These are phyloP conservation scores for Pseudogymnoascus sp. DNA, from an alignment of 2,329 filamentous ascomycete species.

Conservation along the genomic window DNA sequence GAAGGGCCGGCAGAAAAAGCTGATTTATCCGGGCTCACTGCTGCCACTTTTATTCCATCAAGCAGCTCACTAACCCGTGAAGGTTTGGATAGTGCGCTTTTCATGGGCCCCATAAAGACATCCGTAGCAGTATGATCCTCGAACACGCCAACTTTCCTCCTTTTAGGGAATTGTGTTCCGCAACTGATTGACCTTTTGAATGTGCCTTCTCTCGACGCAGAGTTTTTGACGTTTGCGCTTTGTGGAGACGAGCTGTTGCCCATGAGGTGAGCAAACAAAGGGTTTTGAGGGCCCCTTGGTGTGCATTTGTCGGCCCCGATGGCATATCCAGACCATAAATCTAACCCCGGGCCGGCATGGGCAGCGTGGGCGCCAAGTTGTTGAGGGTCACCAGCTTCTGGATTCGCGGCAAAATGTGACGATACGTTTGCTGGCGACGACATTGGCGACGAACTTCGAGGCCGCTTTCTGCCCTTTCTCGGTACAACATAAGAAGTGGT, in stretches of 20 bases:
- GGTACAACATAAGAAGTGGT: slow-evolving; percentile 41
- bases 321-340: slow-evolving; percentile 71
- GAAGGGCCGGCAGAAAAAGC: slow-evolving; percentile 21
- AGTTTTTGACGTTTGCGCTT: slow-evolving; percentile 37
- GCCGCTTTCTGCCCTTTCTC: slow-evolving; percentile 48
- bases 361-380: slow-evolving; percentile 52
- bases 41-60: slow-evolving; percentile 52
- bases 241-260: slow-evolving; percentile 60
- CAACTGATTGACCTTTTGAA: slow-evolving; percentile 61
- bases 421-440: slow-evolving; percentile 47
- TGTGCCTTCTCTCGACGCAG: slow-evolving; percentile 36
- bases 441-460: slow-evolving; percentile 63
- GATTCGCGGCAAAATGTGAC: slow-evolving; percentile 23
- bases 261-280: slow-evolving; percentile 55
- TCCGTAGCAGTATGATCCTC: slow-evolving; percentile 27
- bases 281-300: slow-evolving; percentile 33
- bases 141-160: slow-evolving; percentile 48
- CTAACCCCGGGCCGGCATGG: slow-evolving; percentile 62
- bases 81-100: slow-evolving; percentile 45
- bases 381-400: slow-evolving; percentile 45
- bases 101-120: slow-evolving; percentile 29
- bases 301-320: slow-evolving; percentile 32
- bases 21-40: slow-evolving; percentile 4
- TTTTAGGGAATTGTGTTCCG: slow-evolving; percentile 63
- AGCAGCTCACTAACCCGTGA: slow-evolving; percentile 50